These are phyloP conservation scores for Scheffersomyces parashehatae DNA, from an alignment of 1,139 yeast genomes.

Conservation along the genomic window DNA sequence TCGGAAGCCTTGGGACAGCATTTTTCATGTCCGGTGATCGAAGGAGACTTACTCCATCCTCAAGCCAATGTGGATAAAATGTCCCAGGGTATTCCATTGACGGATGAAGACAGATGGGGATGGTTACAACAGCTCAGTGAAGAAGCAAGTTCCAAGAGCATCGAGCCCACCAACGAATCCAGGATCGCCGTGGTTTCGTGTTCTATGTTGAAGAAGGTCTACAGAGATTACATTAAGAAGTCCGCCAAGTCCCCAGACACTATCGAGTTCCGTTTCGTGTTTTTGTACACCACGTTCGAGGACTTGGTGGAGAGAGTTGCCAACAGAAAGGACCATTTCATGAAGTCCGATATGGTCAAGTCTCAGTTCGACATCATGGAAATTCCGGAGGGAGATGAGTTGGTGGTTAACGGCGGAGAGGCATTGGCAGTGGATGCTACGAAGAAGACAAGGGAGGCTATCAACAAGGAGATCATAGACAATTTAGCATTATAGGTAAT, in stretches of 20 bases:
- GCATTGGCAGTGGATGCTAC: constrained; percentile 40
- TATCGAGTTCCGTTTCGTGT: constrained; percentile 59
- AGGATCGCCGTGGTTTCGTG: constrained; percentile 65
- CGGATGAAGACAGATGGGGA: constrained; percentile 89
- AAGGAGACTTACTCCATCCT: constrained; percentile 86
- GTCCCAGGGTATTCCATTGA: constrained; percentile 75
- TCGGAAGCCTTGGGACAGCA: constrained; percentile 53
- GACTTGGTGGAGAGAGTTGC: constrained; percentile 62
- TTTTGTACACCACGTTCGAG: constrained; percentile 64
- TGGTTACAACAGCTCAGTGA: constrained; percentile 67
- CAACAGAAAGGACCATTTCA: constrained; percentile 70
- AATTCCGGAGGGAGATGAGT: constrained; percentile 54
- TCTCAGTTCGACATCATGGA: constrained; percentile 78
- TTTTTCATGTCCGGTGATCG: constrained; percentile 60
- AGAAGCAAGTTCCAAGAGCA: constrained; percentile 37
- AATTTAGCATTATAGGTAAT: not conserved
- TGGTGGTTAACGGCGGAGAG: constrained; percentile 39
- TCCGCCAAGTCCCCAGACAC: constrained; percentile 24
- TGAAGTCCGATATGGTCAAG: constrained; percentile 82
- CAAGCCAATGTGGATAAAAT: constrained; percentile 73
- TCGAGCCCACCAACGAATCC: constrained; percentile 23
- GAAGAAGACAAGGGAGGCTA: constrained; percentile 38
- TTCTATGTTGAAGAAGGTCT: constrained; percentile 74
- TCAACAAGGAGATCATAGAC: constrained; percentile 19
- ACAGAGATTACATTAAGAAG: constrained; percentile 59